Evolutionary conservation across 1,139 yeast species (phyloP), one percentile per base, ranked within the genome.

Genomic region (Scheffersomyces titani): DNA sequence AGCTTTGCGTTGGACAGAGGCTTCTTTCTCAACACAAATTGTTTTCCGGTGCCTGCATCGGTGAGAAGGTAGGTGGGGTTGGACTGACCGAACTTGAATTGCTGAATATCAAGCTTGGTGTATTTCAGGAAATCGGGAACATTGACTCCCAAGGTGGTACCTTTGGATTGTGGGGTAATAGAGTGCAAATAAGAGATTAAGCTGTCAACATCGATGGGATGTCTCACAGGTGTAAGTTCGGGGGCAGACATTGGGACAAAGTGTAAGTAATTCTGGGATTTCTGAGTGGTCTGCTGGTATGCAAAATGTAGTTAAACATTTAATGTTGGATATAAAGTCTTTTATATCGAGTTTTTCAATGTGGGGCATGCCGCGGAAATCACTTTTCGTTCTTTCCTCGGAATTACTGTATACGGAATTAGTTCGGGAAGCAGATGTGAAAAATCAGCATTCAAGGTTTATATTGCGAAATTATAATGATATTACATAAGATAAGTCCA

Each of bases 21-120:
- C 65, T 87, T 86, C 61, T 87, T 76, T 58, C 90, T 74, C 55
- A 87, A 74, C 2, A 86, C 90, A 58, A 77, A 80, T 51, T 77
- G 72, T 52, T 66, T 70, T 1, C 82, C 83, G 7, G 61, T 59
- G 3, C 70, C 65, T 7, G 63, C 58, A 62, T 85, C 88, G 4
- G 70, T 71, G 20, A 87, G 61, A 50, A 82, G 77, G 63, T 85
- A 86, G 0, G 90, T 86, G 18, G 90, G 91, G 66, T 87, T 87
- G 4, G 88, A 84, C 67, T 87, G 91, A 16, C 91, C 91, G 69
- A 83, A 85, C 20, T 79, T 77, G 70, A 87, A 87, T 67, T 87
- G 90, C 59, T 80, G 72, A 52, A 84, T 55, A 6, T 52, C 55
- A 19, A 52, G 53, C 19, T 56, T 52, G 5, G 44, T 49, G 51